Percentiles rank a stretch among this genome's conserved stretches.
Evolutionary conservation across 768 basidiomycete genomes (phyloP).

Genomic region (Favolaschia claudopus): DNA sequence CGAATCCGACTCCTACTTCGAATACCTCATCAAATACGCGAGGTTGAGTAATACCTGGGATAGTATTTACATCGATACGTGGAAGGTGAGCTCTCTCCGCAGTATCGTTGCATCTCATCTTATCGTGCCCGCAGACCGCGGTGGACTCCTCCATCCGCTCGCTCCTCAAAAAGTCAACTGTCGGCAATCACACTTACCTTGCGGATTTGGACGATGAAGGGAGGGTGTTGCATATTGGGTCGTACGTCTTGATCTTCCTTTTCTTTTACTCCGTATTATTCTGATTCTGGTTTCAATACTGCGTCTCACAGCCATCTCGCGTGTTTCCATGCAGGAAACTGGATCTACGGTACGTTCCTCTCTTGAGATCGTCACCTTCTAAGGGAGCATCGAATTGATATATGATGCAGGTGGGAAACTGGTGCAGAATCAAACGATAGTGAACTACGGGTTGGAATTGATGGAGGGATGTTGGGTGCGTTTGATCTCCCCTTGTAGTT

Average conservation of each 20-base stretch:
- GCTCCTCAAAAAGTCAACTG: conserved; percentile 70
- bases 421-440: conserved; percentile 55
- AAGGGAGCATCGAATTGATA: background rate
- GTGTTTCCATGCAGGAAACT: conserved; percentile 56
- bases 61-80: conserved; percentile 66
- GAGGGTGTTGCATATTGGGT: conserved; percentile 61
- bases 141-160: conserved; percentile 72
- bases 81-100: no score
- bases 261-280: no score
- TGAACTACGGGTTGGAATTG: conserved; percentile 48
- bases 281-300: no score
- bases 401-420: conserved; percentile 45
- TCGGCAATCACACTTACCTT: conserved; percentile 67
- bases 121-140: no score
- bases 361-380: no score
- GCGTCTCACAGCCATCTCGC: conserved; percentile 70
- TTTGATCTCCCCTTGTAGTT: no score
- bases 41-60: conserved; percentile 73
- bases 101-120: no score
- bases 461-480: conserved; percentile 46
- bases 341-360: conserved; percentile 24
- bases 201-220: conserved; percentile 63
- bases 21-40: conserved; percentile 78
- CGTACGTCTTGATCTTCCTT: conserved; percentile 33
- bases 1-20: conserved; percentile 55